Evolutionary conservation across 169 alveolate genomes (phyloP).

Genomic region (Pseudocohnilembus persalinus): DNA sequence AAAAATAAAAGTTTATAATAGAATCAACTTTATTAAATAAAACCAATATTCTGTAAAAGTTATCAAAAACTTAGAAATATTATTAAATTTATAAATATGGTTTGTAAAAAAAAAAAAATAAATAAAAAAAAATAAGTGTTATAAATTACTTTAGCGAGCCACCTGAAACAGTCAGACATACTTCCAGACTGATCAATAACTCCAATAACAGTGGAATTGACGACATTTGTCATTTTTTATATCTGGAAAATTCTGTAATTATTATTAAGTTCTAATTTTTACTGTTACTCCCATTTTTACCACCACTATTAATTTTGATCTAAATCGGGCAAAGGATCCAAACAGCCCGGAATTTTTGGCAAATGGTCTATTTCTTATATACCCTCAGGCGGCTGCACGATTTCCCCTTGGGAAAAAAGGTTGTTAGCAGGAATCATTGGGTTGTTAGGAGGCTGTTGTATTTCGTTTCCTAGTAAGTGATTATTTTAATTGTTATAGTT

Average conservation of each 20-base stretch:
- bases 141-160: neutral
- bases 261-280: too few relatives aligned
- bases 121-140: too few relatives aligned
- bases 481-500: neutral
- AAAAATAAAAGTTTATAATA: too few relatives aligned
- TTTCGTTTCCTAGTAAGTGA: neutral
- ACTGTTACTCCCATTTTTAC: neutral
- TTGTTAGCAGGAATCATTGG: too few relatives aligned
- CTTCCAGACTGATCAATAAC: neutral
- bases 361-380: neutral
- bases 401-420: too few relatives aligned
- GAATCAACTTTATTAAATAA: too few relatives aligned
- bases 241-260: neutral
- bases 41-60: too few relatives aligned
- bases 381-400: too few relatives aligned
- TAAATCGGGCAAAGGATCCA: neutral
- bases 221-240: neutral
- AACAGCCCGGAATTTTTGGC: neutral
- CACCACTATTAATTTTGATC: neutral
- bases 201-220: neutral
- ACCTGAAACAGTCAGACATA: neutral
- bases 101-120: too few relatives aligned
- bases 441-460: too few relatives aligned
- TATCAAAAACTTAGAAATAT: too few relatives aligned
- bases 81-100: too few relatives aligned